These are phyloP conservation scores for Yamadazyma trypodendri DNA, from an alignment of 1,139 yeast genomes.

Conservation along the genomic window DNA sequence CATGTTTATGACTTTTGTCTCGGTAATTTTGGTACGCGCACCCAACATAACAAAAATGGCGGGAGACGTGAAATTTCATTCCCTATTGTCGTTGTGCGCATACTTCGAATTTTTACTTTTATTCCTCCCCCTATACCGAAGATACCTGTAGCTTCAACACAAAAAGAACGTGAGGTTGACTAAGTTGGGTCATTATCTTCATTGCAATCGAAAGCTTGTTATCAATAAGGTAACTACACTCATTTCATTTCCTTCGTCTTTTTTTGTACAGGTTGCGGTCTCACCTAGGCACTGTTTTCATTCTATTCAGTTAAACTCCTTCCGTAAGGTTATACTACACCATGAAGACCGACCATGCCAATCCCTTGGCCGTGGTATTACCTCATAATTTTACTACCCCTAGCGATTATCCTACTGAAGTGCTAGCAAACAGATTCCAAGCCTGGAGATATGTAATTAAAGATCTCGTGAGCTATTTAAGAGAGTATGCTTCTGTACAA, in stretches of 20 bases:
- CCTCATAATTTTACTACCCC: constrained; percentile 34
- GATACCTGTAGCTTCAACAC: too few relatives aligned
- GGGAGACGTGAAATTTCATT: background rate
- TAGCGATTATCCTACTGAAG: constrained; percentile 71
- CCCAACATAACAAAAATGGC: background rate
- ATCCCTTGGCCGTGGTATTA: constrained; percentile 39
- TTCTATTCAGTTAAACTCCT: too few relatives aligned
- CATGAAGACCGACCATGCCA: constrained; percentile 23
- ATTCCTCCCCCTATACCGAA: background rate
- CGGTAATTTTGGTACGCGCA: background rate
- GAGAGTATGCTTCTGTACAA: constrained; percentile 79
- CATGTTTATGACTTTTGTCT: background rate
- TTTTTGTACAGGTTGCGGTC: too few relatives aligned
- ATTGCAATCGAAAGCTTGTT: too few relatives aligned
- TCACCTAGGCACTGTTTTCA: background rate
- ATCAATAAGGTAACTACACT: too few relatives aligned
- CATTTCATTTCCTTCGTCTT: too few relatives aligned
- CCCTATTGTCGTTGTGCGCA: background rate
- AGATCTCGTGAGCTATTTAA: constrained; percentile 70
- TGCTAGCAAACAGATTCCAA: constrained; percentile 75
- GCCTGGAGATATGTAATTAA: constrained; percentile 84
- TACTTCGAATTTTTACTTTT: background rate
- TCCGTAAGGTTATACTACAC: too few relatives aligned
- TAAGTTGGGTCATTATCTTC: too few relatives aligned
- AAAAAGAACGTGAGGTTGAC: too few relatives aligned